Conservation (phyloP, 2,329 filamentous ascomycete genomes). For the Alternaria sp. region DNA sequence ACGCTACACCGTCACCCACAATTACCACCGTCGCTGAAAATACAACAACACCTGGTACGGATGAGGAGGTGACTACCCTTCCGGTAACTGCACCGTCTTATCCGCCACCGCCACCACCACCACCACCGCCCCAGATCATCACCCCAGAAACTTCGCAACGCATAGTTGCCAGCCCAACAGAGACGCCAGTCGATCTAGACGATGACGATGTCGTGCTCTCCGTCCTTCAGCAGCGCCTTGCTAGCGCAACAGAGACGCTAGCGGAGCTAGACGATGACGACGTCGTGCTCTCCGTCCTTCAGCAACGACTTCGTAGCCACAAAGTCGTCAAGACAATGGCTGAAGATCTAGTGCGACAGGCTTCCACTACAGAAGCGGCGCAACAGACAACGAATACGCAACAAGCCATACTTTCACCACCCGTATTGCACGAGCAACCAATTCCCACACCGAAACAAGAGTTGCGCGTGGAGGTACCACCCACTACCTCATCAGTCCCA, state of each 20-base stretch:
- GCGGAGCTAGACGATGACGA: not conserved
- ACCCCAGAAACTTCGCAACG: not conserved
- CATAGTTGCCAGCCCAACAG: not conserved
- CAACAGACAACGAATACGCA: not conserved
- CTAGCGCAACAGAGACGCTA: not conserved
- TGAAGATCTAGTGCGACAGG: not conserved
- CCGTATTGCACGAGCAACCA: not conserved
- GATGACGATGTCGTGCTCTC: constrained; percentile 8
- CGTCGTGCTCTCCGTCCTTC: constrained; percentile 4
- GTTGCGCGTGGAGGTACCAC: not conserved
- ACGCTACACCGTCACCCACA: not conserved
- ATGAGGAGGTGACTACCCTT: too few species aligned
- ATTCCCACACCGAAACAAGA: not conserved
- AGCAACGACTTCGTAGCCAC: constrained; percentile 4
- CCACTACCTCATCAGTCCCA: not conserved
- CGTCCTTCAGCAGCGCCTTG: not conserved
- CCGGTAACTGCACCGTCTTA: not conserved
- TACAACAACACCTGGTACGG: not conserved
- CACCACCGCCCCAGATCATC: not conserved
- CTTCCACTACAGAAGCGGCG: not conserved
- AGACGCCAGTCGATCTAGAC: not conserved
- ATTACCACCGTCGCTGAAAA: not conserved
- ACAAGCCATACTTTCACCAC: not conserved
- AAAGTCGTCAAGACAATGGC: not conserved
- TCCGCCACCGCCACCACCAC: not conserved